A percentile compares a stretch with the other conserved stretches of the same genome.
These are phyloP conservation scores for Phlyctochytrium planicorne DNA, from an alignment of 192 early-diverging fungal species.

Conservation along the genomic window DNA sequence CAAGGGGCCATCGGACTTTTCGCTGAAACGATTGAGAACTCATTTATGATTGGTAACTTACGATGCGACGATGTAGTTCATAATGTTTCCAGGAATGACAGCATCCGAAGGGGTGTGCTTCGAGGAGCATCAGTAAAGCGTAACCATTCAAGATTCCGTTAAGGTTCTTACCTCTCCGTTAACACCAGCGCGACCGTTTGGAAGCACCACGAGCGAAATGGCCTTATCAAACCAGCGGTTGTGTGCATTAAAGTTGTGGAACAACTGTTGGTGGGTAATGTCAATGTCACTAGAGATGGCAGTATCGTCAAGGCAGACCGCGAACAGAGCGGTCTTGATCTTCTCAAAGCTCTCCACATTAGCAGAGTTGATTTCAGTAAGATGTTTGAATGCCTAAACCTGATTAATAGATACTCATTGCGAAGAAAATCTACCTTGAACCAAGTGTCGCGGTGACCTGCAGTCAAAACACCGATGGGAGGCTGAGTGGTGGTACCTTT, in stretches of 20 bases:
- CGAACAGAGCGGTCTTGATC: slow-evolving; percentile 83
- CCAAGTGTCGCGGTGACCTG: slow-evolving; percentile 88
- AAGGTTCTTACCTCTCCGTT: slow-evolving; percentile 74
- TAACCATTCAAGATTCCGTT: neutral
- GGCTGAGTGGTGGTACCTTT: slow-evolving; percentile 38
- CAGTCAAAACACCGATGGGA: slow-evolving; percentile 78
- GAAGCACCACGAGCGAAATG: slow-evolving; percentile 81
- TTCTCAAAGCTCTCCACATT: slow-evolving; percentile 60
- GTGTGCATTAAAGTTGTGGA: slow-evolving; percentile 70
- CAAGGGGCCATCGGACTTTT: slow-evolving; percentile 33
- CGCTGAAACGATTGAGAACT: slow-evolving; percentile 19
- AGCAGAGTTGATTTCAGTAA: slow-evolving; percentile 21
- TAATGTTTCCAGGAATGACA: slow-evolving; percentile 78
- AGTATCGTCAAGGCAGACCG: slow-evolving; percentile 82
- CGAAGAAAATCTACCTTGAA: slow-evolving; percentile 37
- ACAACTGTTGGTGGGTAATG: slow-evolving; percentile 66
- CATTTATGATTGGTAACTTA: slow-evolving; percentile 31
- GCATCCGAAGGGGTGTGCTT: slow-evolving; percentile 93
- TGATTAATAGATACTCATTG: neutral
- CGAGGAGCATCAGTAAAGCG: neutral
- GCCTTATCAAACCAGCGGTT: slow-evolving; percentile 99
- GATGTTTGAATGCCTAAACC: slow-evolving; percentile 32
- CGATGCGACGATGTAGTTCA: slow-evolving; percentile 68
- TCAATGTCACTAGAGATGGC: slow-evolving; percentile 60
- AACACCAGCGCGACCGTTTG: slow-evolving; percentile 82